phyloP scores from a whole-genome alignment of 495 filamentous ascomycete species.

The Talaromyces proteolyticus region DNA sequence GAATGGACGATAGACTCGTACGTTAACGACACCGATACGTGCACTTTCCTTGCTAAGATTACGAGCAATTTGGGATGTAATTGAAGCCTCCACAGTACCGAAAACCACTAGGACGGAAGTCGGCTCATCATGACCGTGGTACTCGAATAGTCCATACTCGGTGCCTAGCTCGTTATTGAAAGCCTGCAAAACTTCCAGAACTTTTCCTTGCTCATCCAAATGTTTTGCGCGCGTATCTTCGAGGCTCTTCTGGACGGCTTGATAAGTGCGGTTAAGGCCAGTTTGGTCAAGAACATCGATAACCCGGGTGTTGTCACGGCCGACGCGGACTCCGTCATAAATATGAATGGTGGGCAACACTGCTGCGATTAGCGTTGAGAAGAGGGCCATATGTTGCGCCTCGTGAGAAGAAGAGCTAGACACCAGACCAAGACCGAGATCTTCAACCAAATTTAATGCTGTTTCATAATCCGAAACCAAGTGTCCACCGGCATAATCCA shows the following conservation, averaged over 20 bases:
- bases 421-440: slow-evolving; percentile 81
- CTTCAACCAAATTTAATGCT: slow-evolving; percentile 77
- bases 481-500: slow-evolving; percentile 70
- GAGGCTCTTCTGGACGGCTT: slow-evolving; percentile 54
- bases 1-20: slow-evolving; percentile 91
- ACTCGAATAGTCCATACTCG: slow-evolving; percentile 88
- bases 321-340: slow-evolving; percentile 85
- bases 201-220: slow-evolving; percentile 66
- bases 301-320: slow-evolving; percentile 78
- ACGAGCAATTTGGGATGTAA: slow-evolving; percentile 75
- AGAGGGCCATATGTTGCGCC: slow-evolving; percentile 89
- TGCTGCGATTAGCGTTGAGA: slow-evolving; percentile 76
- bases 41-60: slow-evolving; percentile 63
- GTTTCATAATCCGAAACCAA: slow-evolving; percentile 85
- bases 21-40: slow-evolving; percentile 80
- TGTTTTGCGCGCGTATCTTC: slow-evolving; percentile 60
- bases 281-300: slow-evolving; percentile 75
- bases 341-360: slow-evolving; percentile 83
- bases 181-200: slow-evolving; percentile 64
- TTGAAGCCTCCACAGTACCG: slow-evolving; percentile 81
- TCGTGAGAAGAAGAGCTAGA: slow-evolving; percentile 83
- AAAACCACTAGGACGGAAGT: slow-evolving; percentile 84
- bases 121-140: slow-evolving; percentile 74
- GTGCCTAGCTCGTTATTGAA: slow-evolving; percentile 94
- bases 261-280: slow-evolving; percentile 65